Evolutionary conservation across 208 protist genomes (phyloP).

Genomic region (Leishmania tarentolae): DNA sequence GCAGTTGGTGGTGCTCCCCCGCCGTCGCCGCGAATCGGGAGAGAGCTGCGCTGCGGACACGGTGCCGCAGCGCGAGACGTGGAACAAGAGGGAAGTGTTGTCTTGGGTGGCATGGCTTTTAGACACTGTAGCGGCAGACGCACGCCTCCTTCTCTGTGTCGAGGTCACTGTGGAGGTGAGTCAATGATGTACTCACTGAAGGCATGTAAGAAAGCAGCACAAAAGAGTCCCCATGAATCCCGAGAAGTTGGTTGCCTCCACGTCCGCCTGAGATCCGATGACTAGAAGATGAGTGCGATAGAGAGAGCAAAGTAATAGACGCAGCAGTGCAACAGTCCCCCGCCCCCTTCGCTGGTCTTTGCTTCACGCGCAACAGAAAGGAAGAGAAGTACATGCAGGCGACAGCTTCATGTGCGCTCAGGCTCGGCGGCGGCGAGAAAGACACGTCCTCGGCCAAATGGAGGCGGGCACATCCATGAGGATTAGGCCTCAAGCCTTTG

Average conservation of each 20-base stretch:
- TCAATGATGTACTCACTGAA: neutral
- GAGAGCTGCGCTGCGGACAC: neutral
- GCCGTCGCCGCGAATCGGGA: neutral
- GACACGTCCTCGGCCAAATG: neutral
- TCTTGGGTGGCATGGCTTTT: slow-evolving; percentile 7
- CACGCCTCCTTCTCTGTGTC: no score
- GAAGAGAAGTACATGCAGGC: neutral
- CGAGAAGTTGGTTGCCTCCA: neutral
- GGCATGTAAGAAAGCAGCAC: neutral
- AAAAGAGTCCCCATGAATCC: neutral
- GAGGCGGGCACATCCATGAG: neutral
- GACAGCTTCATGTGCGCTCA: neutral
- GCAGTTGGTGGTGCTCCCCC: neutral
- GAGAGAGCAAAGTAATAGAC: neutral
- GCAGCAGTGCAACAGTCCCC: neutral
- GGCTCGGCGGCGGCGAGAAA: neutral
- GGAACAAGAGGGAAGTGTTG: slow-evolving; percentile 6
- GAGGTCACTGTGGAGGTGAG: neutral
- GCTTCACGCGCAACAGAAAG: neutral
- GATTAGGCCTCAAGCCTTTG: neutral
- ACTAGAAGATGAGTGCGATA: neutral
- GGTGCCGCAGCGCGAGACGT: neutral
- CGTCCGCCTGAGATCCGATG: neutral
- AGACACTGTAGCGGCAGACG: neutral
- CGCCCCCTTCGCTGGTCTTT: neutral